These are phyloP conservation scores for Curvularia sp. DNA, from an alignment of 2,329 filamentous ascomycete genomes.

Conservation along the genomic window DNA sequence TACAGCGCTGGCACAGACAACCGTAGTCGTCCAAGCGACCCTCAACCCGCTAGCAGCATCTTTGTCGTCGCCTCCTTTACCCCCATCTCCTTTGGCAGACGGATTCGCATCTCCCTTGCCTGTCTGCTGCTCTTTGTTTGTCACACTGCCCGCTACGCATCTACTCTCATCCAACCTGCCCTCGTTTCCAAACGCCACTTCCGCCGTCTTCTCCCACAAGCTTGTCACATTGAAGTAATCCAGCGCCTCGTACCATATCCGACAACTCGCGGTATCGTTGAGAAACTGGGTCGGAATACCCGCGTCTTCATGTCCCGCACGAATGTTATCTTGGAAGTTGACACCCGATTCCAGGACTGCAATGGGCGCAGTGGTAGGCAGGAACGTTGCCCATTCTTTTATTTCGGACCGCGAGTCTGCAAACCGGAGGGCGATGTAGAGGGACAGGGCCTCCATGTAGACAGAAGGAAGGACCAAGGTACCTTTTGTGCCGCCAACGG, in stretches of 20 bases:
- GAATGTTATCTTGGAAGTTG: constrained; percentile 53
- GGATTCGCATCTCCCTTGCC: constrained; percentile 38
- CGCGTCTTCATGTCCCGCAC: constrained; percentile 39
- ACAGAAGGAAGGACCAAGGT: constrained; percentile 43
- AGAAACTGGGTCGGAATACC: constrained; percentile 65
- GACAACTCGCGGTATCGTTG: constrained; percentile 67
- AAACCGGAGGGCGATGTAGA: constrained; percentile 31
- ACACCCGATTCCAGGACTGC: constrained; percentile 34
- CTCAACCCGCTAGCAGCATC: constrained; percentile 27
- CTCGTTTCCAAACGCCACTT: constrained; percentile 39
- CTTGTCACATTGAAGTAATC: constrained; percentile 61
- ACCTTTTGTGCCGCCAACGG: constrained; percentile 57
- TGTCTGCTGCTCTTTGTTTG: constrained; percentile 35
- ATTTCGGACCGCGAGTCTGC: constrained; percentile 22
- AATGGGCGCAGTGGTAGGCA: constrained; percentile 40
- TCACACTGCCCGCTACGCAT: constrained; percentile 43
- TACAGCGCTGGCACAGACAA: constrained; percentile 23
- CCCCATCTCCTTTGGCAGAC: constrained; percentile 12
- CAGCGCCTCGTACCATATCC: constrained; percentile 64
- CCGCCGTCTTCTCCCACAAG: constrained; percentile 59
- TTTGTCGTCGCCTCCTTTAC: constrained; percentile 19
- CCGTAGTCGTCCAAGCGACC: constrained; percentile 20
- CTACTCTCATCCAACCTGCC: constrained; percentile 36
- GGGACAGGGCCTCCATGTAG: constrained; percentile 34
- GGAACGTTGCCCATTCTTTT: constrained; percentile 29